Percentiles rank a stretch among this genome's conserved stretches.
Evolutionary conservation across 139 green algal genomes (phyloP).

Genomic region (Mesotaenium endlicherianum): DNA sequence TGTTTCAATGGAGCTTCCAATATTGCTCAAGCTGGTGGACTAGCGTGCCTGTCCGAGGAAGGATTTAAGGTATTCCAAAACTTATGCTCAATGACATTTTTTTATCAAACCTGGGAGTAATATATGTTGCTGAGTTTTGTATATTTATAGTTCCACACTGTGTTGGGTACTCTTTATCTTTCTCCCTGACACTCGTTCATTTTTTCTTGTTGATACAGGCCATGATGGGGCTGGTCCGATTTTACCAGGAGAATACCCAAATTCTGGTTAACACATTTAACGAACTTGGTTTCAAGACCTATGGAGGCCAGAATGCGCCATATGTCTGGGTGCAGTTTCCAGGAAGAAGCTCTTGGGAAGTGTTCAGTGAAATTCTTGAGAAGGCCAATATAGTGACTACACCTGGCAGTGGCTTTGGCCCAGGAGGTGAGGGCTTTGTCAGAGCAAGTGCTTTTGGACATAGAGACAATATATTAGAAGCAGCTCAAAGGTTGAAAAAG

Average conservation of each 20-base stretch:
- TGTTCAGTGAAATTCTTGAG: conserved; percentile 78
- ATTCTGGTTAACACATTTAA: conserved; percentile 86
- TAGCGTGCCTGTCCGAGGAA: conserved; percentile 77
- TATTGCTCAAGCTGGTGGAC: conserved; percentile 82
- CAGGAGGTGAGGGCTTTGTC: conserved; percentile 94
- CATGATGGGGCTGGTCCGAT: conserved; percentile 83
- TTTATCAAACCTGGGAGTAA: too few relatives aligned
- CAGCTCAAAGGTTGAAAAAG: conserved; percentile 53
- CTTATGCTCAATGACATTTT: too few relatives aligned
- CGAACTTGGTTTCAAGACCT: conserved; percentile 91
- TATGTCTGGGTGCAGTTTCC: conserved; percentile 99
- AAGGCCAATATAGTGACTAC: conserved; percentile 92
- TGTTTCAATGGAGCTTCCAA: conserved; percentile 97
- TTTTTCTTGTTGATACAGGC: conserved; percentile 48
- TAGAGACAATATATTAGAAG: conserved; percentile 62
- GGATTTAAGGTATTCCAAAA: conserved; percentile 50
- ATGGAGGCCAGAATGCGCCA: conserved; percentile 89
- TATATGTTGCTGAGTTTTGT: too few relatives aligned
- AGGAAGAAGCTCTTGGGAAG: conserved; percentile 81
- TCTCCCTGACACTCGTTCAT: not conserved
- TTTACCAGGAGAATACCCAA: conserved; percentile 97
- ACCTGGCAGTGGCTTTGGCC: conserved; percentile 92
- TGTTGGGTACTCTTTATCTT: too few relatives aligned
- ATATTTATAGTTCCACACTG: too few relatives aligned
- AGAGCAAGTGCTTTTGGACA: conserved; percentile 89